These are phyloP conservation scores for Rutstroemia sp. DNA, from an alignment of 2,329 filamentous ascomycete genomes.

Conservation along the genomic window DNA sequence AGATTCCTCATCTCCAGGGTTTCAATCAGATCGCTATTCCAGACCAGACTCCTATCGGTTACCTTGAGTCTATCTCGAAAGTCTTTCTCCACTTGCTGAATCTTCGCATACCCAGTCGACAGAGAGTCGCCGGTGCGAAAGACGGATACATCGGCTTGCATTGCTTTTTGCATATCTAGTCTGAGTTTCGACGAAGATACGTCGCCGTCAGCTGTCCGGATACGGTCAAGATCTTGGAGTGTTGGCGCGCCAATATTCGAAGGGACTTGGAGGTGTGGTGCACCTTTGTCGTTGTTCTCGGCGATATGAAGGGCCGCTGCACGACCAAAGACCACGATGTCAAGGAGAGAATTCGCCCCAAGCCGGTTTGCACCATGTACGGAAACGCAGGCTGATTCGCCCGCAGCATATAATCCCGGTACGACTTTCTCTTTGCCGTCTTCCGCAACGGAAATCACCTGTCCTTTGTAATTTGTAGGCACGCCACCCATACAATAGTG, in stretches of 20 bases:
- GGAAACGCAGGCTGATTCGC: constrained; percentile 94
- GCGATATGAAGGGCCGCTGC: constrained; percentile 89
- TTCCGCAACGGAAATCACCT: constrained; percentile 85
- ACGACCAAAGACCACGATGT: constrained; percentile 95
- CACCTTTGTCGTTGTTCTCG: constrained; percentile 83
- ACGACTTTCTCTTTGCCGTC: constrained; percentile 87
- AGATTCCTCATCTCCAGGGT: constrained; percentile 40
- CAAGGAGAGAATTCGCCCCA: constrained; percentile 95
- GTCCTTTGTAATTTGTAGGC: constrained; percentile 92
- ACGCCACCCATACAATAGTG: constrained; percentile 99
- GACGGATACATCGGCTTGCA: constrained; percentile 94
- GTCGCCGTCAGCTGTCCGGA: constrained; percentile 61
- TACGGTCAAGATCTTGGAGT: constrained; percentile 77
- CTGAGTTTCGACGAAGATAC: constrained; percentile 87
- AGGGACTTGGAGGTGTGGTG: constrained; percentile 69
- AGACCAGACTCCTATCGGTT: constrained; percentile 38
- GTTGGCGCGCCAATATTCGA: constrained; percentile 85
- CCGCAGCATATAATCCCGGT: constrained; percentile 89
- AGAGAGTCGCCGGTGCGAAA: constrained; percentile 86
- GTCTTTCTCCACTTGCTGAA: constrained; percentile 30
- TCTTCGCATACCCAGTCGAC: neutral
- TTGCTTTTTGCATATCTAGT: constrained; percentile 90
- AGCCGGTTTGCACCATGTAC: constrained; percentile 98
- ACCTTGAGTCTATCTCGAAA: constrained; percentile 32
- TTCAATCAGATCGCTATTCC: constrained; percentile 42